These are phyloP conservation scores for Besnoitia besnoiti DNA, from an alignment of 169 alveolate genomes.

Conservation along the genomic window DNA sequence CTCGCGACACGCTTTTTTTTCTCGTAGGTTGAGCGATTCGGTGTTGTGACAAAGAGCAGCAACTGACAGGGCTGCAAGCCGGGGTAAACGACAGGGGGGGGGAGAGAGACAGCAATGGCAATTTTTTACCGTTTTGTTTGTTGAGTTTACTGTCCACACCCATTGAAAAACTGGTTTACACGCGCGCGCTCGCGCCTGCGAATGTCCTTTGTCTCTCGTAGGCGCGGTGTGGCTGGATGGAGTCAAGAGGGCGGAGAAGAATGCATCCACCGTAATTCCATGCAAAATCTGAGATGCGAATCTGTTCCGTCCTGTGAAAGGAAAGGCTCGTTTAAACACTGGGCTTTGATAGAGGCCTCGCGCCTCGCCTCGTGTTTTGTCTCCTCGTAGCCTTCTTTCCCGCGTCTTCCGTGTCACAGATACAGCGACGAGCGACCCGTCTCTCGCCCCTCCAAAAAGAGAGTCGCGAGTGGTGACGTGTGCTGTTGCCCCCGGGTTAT, in stretches of 20 bases:
- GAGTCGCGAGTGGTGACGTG: not conserved
- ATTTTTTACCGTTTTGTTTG: no score
- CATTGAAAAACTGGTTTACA: no score
- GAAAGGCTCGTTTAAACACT: not conserved
- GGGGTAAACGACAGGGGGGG: no score
- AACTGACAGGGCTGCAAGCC: no score
- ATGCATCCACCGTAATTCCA: not conserved
- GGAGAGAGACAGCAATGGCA: no score
- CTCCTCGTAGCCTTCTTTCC: not conserved
- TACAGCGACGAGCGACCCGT: conserved; percentile 1
- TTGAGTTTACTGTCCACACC: no score
- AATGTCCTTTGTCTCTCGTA: not conserved
- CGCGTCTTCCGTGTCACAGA: not conserved
- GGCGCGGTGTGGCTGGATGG: not conserved
- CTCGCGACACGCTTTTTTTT: no score
- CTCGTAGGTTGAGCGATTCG: no score
- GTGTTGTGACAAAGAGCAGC: no score
- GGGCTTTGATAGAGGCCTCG: not conserved
- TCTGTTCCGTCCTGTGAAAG: not conserved
- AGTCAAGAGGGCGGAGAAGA: not conserved
- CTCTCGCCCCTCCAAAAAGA: not conserved
- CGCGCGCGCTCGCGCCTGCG: not conserved
- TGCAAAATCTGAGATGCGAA: not conserved
- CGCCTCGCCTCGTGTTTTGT: not conserved
- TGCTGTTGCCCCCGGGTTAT: not conserved